Conservation (phyloP, 177 flowering plant genomes). For the Vitis hybrid region DNA sequence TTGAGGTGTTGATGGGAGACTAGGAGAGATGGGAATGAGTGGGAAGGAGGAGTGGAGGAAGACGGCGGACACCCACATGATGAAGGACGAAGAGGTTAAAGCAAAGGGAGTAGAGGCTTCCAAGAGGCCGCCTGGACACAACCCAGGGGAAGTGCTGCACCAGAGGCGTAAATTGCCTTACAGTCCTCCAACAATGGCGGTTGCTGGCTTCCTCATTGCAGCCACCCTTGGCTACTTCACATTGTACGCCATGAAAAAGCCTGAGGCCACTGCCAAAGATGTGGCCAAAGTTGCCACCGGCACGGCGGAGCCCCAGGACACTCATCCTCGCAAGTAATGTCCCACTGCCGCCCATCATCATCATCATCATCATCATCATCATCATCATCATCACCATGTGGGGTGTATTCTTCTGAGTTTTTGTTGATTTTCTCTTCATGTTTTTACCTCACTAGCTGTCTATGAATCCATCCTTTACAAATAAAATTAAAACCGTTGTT, state of each 20-base stretch:
- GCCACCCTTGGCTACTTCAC: slow-evolving; percentile 33
- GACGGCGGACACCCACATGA: slow-evolving; percentile 58
- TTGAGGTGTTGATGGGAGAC: background rate
- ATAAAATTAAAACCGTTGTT: too few species aligned
- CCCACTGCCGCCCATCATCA: too few species aligned
- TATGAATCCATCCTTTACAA: too few species aligned
- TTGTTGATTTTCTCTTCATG: too few species aligned
- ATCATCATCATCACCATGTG: too few species aligned
- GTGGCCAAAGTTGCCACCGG: slow-evolving; percentile 38
- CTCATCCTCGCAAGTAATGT: slow-evolving; percentile 31
- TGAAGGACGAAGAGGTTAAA: slow-evolving; percentile 38
- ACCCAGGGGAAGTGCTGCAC: slow-evolving; percentile 36
- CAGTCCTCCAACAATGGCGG: slow-evolving; percentile 28
- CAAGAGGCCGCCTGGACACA: slow-evolving; percentile 34
- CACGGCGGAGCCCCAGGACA: slow-evolving; percentile 21
- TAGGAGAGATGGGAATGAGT: slow-evolving; percentile 15
- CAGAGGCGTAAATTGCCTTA: slow-evolving; percentile 40
- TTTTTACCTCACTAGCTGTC: too few species aligned
- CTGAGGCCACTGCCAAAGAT: slow-evolving; percentile 38
- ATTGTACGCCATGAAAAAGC: slow-evolving; percentile 35
- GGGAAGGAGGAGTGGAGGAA: slow-evolving; percentile 43
- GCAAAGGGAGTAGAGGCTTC: slow-evolving; percentile 35
- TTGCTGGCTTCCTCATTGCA: slow-evolving; percentile 28
- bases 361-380: too few species aligned
- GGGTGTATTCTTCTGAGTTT: too few species aligned